Conservation (phyloP, 1,139 yeast genomes). For the Suhomyces taliae region DNA sequence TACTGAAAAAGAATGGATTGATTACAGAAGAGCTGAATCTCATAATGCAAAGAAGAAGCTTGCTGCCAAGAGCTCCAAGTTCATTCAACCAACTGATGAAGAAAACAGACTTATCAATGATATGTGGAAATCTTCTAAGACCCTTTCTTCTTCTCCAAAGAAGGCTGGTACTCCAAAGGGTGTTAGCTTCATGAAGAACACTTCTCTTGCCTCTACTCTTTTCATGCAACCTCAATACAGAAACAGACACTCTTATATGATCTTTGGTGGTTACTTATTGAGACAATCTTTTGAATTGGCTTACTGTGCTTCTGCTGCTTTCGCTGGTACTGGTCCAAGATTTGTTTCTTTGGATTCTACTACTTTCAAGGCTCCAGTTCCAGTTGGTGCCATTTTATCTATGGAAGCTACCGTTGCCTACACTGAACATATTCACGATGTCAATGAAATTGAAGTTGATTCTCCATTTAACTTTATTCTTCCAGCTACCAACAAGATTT, state of each 20-base stretch:
- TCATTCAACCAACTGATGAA: constrained; percentile 69
- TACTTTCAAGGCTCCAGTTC: constrained; percentile 89
- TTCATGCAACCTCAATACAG: constrained; percentile 97
- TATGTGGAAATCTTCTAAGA: constrained; percentile 66
- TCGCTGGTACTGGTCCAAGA: constrained; percentile 79
- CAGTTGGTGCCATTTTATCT: constrained; percentile 86
- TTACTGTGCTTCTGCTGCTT: constrained; percentile 87
- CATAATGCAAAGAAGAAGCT: constrained; percentile 83
- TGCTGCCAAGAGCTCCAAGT: constrained; percentile 62
- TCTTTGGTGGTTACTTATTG: constrained; percentile 88
- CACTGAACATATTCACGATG: constrained; percentile 68
- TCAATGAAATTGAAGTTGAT: constrained; percentile 31
- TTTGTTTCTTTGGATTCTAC: constrained; percentile 89
- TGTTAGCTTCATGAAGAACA: constrained; percentile 67
- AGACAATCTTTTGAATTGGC: constrained; percentile 93
- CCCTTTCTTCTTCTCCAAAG: constrained; percentile 31
- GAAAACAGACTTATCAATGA: constrained; percentile 76
- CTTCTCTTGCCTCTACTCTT: constrained; percentile 68
- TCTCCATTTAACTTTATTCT: constrained; percentile 50
- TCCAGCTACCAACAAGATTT: constrained; percentile 57
- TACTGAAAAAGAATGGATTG: constrained; percentile 73
- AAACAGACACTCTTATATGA: constrained; percentile 90
- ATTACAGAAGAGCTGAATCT: constrained; percentile 84
- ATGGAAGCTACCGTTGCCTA: constrained; percentile 81
- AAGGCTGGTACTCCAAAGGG: constrained; percentile 25